Evolutionary conservation across 768 basidiomycete genomes (phyloP).

Genomic region (Kwoniella newhampshirensis): DNA sequence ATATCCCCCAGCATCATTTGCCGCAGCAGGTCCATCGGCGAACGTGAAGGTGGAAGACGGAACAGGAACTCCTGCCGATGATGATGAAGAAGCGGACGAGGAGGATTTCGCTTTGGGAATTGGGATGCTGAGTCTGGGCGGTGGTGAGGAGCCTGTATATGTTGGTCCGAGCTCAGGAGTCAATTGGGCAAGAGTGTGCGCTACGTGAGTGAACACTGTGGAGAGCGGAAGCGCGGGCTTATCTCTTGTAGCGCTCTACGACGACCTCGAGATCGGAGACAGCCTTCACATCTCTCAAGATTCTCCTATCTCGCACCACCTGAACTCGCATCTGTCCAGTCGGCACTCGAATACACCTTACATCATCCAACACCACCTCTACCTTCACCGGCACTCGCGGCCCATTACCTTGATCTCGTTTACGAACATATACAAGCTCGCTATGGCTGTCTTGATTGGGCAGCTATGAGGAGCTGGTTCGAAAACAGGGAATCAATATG

Average conservation of each 20-base stretch:
- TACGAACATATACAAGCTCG: conserved; percentile 31
- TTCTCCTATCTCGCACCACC: conserved; percentile 38
- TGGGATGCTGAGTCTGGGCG: conserved; percentile 32
- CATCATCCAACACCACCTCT: conserved; percentile 36
- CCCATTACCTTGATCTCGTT: conserved; percentile 28
- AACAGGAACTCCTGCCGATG: not conserved
- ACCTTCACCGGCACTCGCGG: conserved; percentile 26
- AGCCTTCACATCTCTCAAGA: conserved; percentile 27
- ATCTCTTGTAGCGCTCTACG: conserved; percentile 27
- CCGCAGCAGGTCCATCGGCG: not conserved
- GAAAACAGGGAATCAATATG: conserved; percentile 35
- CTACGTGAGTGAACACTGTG: conserved; percentile 27
- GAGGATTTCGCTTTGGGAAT: conserved; percentile 37
- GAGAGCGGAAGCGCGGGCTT: too few species aligned
- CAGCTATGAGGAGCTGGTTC: conserved; percentile 23
- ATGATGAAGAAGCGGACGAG: conserved; percentile 21
- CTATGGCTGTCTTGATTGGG: conserved; percentile 31
- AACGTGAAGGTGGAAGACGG: conserved; percentile 7
- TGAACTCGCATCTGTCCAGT: conserved; percentile 29
- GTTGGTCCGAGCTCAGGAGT: conserved; percentile 40
- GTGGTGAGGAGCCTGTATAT: conserved; percentile 36
- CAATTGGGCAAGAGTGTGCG: conserved; percentile 43
- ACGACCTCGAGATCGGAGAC: conserved; percentile 19
- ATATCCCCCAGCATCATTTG: conserved; percentile 19
- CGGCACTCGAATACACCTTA: conserved; percentile 31